Evolutionary conservation across 768 basidiomycete genomes (phyloP).

Genomic region (Galerina sulciceps): DNA sequence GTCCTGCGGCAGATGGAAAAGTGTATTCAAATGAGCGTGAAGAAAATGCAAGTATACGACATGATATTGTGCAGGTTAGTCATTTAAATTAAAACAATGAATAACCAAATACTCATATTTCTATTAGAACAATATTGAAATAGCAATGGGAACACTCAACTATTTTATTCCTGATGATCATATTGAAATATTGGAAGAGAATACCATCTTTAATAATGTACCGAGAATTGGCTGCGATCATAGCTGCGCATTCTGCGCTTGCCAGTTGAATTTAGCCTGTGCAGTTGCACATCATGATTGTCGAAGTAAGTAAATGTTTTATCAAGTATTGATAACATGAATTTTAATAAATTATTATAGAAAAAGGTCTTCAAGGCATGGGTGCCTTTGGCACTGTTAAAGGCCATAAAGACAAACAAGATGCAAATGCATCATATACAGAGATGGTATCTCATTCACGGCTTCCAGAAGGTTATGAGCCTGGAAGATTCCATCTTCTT

Average conservation of each 20-base stretch:
- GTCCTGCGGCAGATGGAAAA: too few species aligned
- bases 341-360: not conserved
- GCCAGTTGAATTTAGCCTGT: not conserved
- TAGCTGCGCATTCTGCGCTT: not conserved
- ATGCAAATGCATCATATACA: conserved; percentile 9
- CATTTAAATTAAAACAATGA: too few species aligned
- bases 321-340: not conserved
- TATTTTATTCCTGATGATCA: not conserved
- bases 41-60: too few species aligned
- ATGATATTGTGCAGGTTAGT: too few species aligned
- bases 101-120: not conserved
- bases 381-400: conserved; percentile 9
- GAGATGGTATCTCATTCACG: conserved; percentile 8
- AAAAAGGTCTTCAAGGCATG: conserved; percentile 8
- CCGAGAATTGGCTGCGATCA: not conserved
- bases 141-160: not conserved
- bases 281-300: not conserved
- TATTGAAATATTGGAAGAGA: not conserved
- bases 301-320: not conserved
- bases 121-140: not conserved
- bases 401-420: conserved; percentile 11
- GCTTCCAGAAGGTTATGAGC: conserved; percentile 13
- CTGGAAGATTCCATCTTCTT: conserved; percentile 19
- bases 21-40: too few species aligned
- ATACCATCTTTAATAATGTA: not conserved